Base-by-base conservation (phyloP, 129 eudicot genomes). In the Pseudognaphalium luteoalbum region DNA sequence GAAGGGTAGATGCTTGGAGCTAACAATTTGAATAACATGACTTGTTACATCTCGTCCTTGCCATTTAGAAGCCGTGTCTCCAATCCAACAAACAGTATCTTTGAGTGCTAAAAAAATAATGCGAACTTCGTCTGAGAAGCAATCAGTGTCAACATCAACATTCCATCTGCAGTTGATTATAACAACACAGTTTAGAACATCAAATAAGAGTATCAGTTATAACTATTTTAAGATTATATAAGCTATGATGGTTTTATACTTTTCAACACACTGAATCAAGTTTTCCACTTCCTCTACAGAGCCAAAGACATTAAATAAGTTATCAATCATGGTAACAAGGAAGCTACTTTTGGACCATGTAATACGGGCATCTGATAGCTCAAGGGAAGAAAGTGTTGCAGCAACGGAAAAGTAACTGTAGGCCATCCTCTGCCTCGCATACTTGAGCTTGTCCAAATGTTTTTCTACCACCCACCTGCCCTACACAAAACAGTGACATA, bases 261-360 rank as follows among this genome's bases (percentile, higher is more conserved):
- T 82, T 77, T 91, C 87, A 60, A 94, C 77, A 70, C 80, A 78
- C 62, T 81, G 80, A 73, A 87, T 89, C 39, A 91, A 81, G 79
- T 91, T 80, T 17, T 73, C 68, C 22, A 87, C 77, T 81, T 94
- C 97, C 79, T 89, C 93, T 10, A 83, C 41, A 54, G 99, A 86
- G 22, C 96, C 97, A 44, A 90, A 92, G 61, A 87, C 85, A 70
- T 94, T 94, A 58, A 91, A 94, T 83, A 94, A 91, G 85, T 94
- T 96, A 84, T 94, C 99, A 60, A 94, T 81, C 61, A 89, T 90
- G 0, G 97, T 86, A 19, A 91, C 87, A 22, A 94, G 89, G 29
- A 84, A 85, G 41, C 84, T 85, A 76, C 83, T 94, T 79, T 93
- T 90, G 67, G 96, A 96, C 96, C 98, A 93, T 41, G 96, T 82